Evolutionary conservation across 1,284 basidiomycete species (phyloP).

Genomic region (Exobasidium rhododendri): DNA sequence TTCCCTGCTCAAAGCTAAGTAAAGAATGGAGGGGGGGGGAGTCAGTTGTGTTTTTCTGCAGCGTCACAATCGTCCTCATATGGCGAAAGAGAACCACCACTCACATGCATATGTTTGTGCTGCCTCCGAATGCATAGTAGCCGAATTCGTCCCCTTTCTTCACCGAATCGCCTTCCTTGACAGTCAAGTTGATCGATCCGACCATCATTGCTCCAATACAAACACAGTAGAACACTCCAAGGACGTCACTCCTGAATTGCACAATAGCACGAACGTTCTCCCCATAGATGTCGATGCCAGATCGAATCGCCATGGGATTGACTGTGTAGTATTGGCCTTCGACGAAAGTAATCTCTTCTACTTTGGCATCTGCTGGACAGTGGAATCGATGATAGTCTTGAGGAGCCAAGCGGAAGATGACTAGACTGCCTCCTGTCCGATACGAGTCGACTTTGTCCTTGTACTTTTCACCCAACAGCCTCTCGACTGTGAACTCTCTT

Average conservation of each 20-base stretch:
- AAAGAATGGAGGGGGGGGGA: background rate
- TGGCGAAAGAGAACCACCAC: background rate
- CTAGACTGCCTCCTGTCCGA: conserved; percentile 3
- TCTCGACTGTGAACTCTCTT: conserved; percentile 77
- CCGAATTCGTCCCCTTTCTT: conserved; percentile 81
- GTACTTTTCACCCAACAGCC: conserved; percentile 76
- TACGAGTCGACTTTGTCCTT: conserved; percentile 65
- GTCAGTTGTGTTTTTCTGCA: background rate
- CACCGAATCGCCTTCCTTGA: conserved; percentile 75
- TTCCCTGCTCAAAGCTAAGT: conserved; percentile 64
- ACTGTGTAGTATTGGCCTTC: conserved; percentile 50
- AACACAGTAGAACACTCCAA: conserved; percentile 20
- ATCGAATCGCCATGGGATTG: conserved; percentile 78
- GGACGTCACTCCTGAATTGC: conserved; percentile 52
- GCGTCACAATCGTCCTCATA: too few relatives aligned
- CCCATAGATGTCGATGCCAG: conserved; percentile 81
- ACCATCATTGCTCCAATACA: conserved; percentile 59
- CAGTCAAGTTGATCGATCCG: conserved; percentile 71
- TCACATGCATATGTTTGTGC: conserved; percentile 33
- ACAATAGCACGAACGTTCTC: conserved; percentile 69
- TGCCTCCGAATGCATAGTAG: conserved; percentile 57
- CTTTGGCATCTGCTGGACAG: conserved; percentile 75
- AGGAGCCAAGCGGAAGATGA: conserved; percentile 68
- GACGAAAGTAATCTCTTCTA: conserved; percentile 59
- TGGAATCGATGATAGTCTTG: conserved; percentile 95